Percentiles rank a stretch among this genome's conserved stretches.
Conservation (phyloP, 495 filamentous ascomycete species). For the Filosporella fistucella region DNA sequence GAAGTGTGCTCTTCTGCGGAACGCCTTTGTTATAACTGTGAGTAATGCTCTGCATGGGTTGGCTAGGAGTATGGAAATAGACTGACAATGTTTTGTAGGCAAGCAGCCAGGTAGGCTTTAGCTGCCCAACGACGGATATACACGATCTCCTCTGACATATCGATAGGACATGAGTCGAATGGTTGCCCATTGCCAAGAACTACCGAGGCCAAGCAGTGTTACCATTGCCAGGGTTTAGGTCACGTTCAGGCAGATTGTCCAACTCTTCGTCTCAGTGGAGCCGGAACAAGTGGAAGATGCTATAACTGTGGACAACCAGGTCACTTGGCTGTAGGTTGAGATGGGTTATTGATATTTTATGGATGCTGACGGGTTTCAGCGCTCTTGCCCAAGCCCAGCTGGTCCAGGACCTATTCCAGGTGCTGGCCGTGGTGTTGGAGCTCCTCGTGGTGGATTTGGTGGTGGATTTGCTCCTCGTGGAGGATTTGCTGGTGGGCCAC, state of each 20-base stretch:
- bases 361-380: slow-evolving; percentile 39
- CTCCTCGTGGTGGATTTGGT: slow-evolving; percentile 63
- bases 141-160: slow-evolving; percentile 21
- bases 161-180: slow-evolving; percentile 92
- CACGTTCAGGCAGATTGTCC: slow-evolving; percentile 99
- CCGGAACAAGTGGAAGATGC: slow-evolving; percentile 76
- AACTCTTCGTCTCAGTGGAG: slow-evolving; percentile 85
- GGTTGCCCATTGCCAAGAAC: slow-evolving; percentile 93
- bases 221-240: slow-evolving; percentile 97
- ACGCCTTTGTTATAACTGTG: slow-evolving; percentile 99
- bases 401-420: slow-evolving; percentile 42
- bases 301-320: slow-evolving; percentile 93
- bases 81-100: slow-evolving; percentile 40
- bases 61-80: not conserved
- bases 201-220: slow-evolving; percentile 99
- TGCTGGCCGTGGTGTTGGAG: slow-evolving; percentile 60
- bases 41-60: slow-evolving; percentile 25
- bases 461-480: slow-evolving; percentile 64
- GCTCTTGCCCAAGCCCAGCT: slow-evolving; percentile 75
- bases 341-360: not conserved
- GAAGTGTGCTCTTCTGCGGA: slow-evolving; percentile 96
- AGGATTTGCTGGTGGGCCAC: slow-evolving; percentile 60
- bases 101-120: slow-evolving; percentile 74
- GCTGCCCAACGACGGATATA: not conserved
- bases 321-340: slow-evolving; percentile 60